Evolutionary conservation across 768 basidiomycete species (phyloP).

Genomic region (Xerocomus spinulosus): DNA sequence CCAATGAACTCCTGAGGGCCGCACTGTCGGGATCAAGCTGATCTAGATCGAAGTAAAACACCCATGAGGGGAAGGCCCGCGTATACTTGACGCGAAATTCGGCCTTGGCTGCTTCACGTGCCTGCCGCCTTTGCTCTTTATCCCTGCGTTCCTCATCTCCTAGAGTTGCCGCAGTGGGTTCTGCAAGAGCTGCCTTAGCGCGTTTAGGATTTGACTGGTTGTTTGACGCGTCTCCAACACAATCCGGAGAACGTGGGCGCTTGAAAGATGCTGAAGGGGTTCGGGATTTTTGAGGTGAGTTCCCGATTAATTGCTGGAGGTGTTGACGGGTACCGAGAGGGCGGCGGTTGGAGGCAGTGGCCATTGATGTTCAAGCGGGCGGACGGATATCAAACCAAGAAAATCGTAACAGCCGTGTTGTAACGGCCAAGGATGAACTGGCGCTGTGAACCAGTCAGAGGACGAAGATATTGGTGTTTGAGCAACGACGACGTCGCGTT

Average conservation of each 20-base stretch:
- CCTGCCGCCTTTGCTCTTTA: slow-evolving; percentile 44
- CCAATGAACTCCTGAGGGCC: slow-evolving; percentile 39
- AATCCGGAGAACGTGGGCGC: slow-evolving; percentile 51
- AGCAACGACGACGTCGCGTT: slow-evolving; percentile 1
- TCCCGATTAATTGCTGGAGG: slow-evolving; percentile 32
- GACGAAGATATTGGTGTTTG: slow-evolving; percentile 6
- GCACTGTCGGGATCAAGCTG: slow-evolving; percentile 35
- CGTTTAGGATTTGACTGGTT: slow-evolving; percentile 39
- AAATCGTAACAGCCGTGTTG: neutral
- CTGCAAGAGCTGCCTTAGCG: slow-evolving; percentile 32
- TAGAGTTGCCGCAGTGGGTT: slow-evolving; percentile 17
- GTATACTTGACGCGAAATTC: slow-evolving; percentile 84
- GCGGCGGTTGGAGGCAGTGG: slow-evolving; percentile 42
- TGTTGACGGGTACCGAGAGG: slow-evolving; percentile 43
- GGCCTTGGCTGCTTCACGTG: slow-evolving; percentile 52
- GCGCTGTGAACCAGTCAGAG: neutral
- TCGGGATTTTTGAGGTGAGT: slow-evolving; percentile 35
- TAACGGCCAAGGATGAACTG: slow-evolving; percentile 1
- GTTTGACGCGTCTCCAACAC: slow-evolving; percentile 27
- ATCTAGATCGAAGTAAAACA: slow-evolving; percentile 81
- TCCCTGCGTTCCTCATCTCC: slow-evolving; percentile 40
- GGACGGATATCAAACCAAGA: slow-evolving; percentile 2
- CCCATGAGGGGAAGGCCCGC: slow-evolving; percentile 77
- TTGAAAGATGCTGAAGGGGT: slow-evolving; percentile 36
- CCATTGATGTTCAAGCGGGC: slow-evolving; percentile 30